A percentile compares a stretch with the other conserved stretches of the same genome.
Conservation (phyloP, 2,329 filamentous ascomycete species). For the Parafenestella ontariensis region DNA sequence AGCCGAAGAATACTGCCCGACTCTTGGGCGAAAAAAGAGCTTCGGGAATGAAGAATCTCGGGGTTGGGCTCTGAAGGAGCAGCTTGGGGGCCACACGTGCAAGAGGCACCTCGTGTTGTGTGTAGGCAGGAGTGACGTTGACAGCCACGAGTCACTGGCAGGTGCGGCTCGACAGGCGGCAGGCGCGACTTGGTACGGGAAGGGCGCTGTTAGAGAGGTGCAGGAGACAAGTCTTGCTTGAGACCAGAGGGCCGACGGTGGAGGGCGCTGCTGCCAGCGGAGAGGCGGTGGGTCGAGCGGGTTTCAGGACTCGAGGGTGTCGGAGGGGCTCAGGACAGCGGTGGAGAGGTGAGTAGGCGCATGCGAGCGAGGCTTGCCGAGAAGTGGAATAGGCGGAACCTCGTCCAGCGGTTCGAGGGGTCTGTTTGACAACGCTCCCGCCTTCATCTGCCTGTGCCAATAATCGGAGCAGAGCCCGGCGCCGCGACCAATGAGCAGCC, state of each 20-base stretch:
- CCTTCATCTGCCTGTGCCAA: slow-evolving; percentile 11
- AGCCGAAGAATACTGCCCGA: slow-evolving; percentile 39
- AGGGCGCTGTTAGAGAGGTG: slow-evolving; percentile 13
- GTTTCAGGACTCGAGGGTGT: slow-evolving; percentile 33
- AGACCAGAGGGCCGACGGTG: slow-evolving; percentile 5
- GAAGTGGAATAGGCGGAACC: slow-evolving; percentile 27
- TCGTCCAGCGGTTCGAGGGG: slow-evolving; percentile 16
- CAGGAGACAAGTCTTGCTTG: slow-evolving; percentile 1
- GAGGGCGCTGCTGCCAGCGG: slow-evolving; percentile 1
- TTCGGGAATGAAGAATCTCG: not conserved
- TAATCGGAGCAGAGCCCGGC: slow-evolving; percentile 10
- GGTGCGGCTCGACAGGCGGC: slow-evolving; percentile 30
- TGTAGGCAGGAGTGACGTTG: slow-evolving; percentile 38
- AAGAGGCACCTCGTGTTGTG: slow-evolving; percentile 16
- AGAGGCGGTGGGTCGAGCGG: slow-evolving; percentile 22
- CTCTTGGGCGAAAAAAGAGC: slow-evolving; percentile 16
- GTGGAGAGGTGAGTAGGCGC: slow-evolving; percentile 31
- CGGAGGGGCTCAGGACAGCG: slow-evolving; percentile 32
- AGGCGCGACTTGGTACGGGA: slow-evolving; percentile 20
- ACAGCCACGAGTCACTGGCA: slow-evolving; percentile 32
- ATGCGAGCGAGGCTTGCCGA: slow-evolving; percentile 42
- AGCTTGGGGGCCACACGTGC: not conserved
- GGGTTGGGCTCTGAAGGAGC: not conserved
- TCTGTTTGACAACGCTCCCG: slow-evolving; percentile 10
- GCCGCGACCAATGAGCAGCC: slow-evolving; percentile 8